Percentiles rank a stretch among this genome's conserved stretches.
phyloP scores from a whole-genome alignment of 345 rosid genomes.

The Zanthoxylum bungeanum region DNA sequence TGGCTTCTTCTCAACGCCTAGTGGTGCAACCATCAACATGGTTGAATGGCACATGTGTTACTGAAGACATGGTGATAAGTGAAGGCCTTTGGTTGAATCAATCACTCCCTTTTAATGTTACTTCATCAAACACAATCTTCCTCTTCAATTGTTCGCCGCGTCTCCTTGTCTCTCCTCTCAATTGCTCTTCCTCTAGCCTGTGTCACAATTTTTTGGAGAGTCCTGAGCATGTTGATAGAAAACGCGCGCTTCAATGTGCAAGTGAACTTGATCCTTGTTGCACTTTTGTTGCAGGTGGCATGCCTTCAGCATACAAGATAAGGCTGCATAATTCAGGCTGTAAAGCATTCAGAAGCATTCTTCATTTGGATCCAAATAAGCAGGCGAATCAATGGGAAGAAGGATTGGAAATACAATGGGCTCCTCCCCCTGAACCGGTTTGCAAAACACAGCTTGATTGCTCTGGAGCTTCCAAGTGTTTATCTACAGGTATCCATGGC shows the following conservation, averaged over 20 bases:
- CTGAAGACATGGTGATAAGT: slow-evolving; percentile 42
- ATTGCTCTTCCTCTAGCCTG: slow-evolving; percentile 56
- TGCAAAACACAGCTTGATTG: slow-evolving; percentile 46
- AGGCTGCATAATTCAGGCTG: slow-evolving; percentile 63
- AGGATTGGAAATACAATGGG: slow-evolving; percentile 61
- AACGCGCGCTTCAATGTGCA: slow-evolving; percentile 40
- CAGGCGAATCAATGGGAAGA: slow-evolving; percentile 51
- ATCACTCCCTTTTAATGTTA: slow-evolving; percentile 57
- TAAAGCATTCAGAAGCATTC: slow-evolving; percentile 54
- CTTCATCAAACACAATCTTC: slow-evolving; percentile 57
- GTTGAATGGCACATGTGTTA: slow-evolving; percentile 35
- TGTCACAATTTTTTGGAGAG: slow-evolving; percentile 53
- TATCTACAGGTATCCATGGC: slow-evolving; percentile 18
- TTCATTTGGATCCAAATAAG: slow-evolving; percentile 39
- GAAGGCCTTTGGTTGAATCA: slow-evolving; percentile 52
- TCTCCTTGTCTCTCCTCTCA: slow-evolving; percentile 54
- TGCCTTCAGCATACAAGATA: slow-evolving; percentile 64
- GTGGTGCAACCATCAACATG: slow-evolving; percentile 53
- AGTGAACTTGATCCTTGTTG: slow-evolving; percentile 41
- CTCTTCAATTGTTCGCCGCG: slow-evolving; percentile 63
- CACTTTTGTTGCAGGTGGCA: slow-evolving; percentile 57
- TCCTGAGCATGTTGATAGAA: slow-evolving; percentile 35
- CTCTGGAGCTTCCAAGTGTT: slow-evolving; percentile 44
- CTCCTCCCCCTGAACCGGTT: slow-evolving; percentile 43
- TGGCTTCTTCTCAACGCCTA: slow-evolving; percentile 35